A percentile compares a stretch with the other conserved stretches of the same genome.
phyloP scores from a whole-genome alignment of 495 filamentous ascomycete genomes.

The Podospora sp. region DNA sequence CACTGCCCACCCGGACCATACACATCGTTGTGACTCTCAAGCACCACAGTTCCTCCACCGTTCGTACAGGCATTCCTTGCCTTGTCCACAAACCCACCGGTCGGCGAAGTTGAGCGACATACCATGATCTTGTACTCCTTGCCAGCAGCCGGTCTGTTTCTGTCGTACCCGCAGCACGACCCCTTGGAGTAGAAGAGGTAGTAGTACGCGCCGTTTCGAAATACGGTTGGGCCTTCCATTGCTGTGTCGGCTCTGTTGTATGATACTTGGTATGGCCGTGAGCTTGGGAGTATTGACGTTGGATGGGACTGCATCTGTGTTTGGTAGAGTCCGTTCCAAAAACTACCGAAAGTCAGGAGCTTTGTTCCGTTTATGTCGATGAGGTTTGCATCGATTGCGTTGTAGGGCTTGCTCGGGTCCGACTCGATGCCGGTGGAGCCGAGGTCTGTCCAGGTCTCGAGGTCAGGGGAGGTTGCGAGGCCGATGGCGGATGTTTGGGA shows the following conservation, averaged over 20 bases:
- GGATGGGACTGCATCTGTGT: slow-evolving; percentile 52
- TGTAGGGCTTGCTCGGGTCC: slow-evolving; percentile 54
- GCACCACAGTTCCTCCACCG: slow-evolving; percentile 65
- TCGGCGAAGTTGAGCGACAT: slow-evolving; percentile 58
- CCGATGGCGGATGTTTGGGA: slow-evolving; percentile 66
- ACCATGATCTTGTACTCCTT: slow-evolving; percentile 69
- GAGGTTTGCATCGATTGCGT: slow-evolving; percentile 72
- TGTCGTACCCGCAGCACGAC: slow-evolving; percentile 60
- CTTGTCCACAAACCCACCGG: slow-evolving; percentile 62
- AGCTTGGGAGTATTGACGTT: slow-evolving; percentile 26
- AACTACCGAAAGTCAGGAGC: slow-evolving; percentile 68
- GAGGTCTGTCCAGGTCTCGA: slow-evolving; percentile 60
- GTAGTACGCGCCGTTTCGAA: slow-evolving; percentile 58
- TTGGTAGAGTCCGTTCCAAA: slow-evolving; percentile 70
- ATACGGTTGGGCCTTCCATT: slow-evolving; percentile 62
- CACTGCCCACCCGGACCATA: slow-evolving; percentile 74
- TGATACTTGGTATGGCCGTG: slow-evolving; percentile 51
- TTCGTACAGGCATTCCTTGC: slow-evolving; percentile 56
- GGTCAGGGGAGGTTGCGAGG: slow-evolving; percentile 58
- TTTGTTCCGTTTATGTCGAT: slow-evolving; percentile 49
- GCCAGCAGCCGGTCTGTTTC: slow-evolving; percentile 52
- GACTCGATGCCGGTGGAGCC: slow-evolving; percentile 56
- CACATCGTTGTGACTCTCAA: slow-evolving; percentile 62
- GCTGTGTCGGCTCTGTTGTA: slow-evolving; percentile 57
- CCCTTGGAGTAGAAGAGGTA: slow-evolving; percentile 71